Percentiles rank a stretch among this genome's conserved stretches.
Evolutionary conservation across 495 filamentous ascomycete genomes (phyloP).

Genomic region (Cudoniella acicularis): DNA sequence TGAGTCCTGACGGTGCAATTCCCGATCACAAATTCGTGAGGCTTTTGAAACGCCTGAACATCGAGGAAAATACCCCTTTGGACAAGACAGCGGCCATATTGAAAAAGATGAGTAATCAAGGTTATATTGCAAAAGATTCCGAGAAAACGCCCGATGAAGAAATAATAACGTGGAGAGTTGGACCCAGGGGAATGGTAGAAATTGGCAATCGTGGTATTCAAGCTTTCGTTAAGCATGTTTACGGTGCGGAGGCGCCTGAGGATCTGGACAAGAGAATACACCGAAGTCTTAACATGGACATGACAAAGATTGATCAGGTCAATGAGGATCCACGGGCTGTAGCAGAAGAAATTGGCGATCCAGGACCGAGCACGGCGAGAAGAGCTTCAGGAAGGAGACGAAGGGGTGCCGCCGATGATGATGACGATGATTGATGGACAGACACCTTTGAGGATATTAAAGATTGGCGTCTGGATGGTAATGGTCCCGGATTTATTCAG

Average conservation of each 20-base stretch:
- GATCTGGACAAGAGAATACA: slow-evolving; percentile 52
- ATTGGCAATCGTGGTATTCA: slow-evolving; percentile 70
- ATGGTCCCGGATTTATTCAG: too few relatives aligned
- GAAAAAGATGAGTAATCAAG: slow-evolving; percentile 71
- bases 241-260: slow-evolving; percentile 40
- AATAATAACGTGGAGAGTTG: slow-evolving; percentile 70
- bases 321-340: slow-evolving; percentile 26
- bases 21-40: slow-evolving; percentile 69
- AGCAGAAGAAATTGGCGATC: slow-evolving; percentile 21
- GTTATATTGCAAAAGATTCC: slow-evolving; percentile 72
- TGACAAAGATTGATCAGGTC: slow-evolving; percentile 26
- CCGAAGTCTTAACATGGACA: slow-evolving; percentile 48
- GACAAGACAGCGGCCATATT: slow-evolving; percentile 76
- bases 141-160: slow-evolving; percentile 70
- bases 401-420: slow-evolving; percentile 20
- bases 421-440: slow-evolving; percentile 20
- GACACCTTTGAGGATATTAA: too few relatives aligned
- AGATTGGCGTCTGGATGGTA: too few relatives aligned
- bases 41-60: slow-evolving; percentile 72
- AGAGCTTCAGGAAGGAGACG: slow-evolving; percentile 11
- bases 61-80: slow-evolving; percentile 67
- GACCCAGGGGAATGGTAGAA: slow-evolving; percentile 82
- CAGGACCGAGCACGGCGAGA: slow-evolving; percentile 14
- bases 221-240: slow-evolving; percentile 61
- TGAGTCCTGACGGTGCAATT: slow-evolving; percentile 64